Evolutionary conservation across 1,284 basidiomycete species (phyloP).

Genomic region (Apiotrichum veenhuisii): DNA sequence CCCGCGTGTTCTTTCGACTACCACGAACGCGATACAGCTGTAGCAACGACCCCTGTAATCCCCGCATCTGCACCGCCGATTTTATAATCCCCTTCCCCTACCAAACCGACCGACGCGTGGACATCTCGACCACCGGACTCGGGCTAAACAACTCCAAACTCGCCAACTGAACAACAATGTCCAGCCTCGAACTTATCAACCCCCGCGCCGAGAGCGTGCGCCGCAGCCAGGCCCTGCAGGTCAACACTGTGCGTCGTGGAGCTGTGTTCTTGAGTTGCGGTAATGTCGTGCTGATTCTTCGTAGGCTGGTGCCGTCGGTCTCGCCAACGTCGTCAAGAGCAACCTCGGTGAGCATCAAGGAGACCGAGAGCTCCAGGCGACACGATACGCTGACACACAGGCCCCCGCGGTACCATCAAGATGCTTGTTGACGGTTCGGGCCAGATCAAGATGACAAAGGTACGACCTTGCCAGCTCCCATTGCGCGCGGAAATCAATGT

Average conservation of each 20-base stretch:
- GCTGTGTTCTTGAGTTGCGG: not conserved
- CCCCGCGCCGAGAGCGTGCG: conserved; percentile 93
- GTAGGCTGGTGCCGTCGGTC: conserved; percentile 79
- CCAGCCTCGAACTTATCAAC: conserved; percentile 80
- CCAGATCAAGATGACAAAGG: conserved; percentile 99
- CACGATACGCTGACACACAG: conserved; percentile 51
- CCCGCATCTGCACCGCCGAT: too few relatives aligned
- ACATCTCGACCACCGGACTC: too few relatives aligned
- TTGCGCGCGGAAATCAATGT: not conserved
- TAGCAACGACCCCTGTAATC: too few relatives aligned
- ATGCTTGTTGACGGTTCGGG: conserved; percentile 99
- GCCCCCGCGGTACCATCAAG: conserved; percentile 92
- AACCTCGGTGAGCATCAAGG: conserved; percentile 77
- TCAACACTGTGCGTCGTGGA: conserved; percentile 54
- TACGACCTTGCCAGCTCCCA: conserved; percentile 19
- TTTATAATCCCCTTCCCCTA: too few relatives aligned
- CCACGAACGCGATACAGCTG: too few relatives aligned
- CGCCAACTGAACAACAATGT: conserved; percentile 24
- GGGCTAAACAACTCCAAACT: not conserved
- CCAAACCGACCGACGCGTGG: too few relatives aligned
- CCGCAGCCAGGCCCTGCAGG: conserved; percentile 88
- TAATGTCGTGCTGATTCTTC: conserved; percentile 10
- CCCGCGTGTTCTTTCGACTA: too few relatives aligned
- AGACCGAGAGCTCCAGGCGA: not conserved
- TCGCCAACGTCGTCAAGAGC: conserved; percentile 94